Percentiles rank a stretch among this genome's conserved stretches.
Conservation (phyloP, 208 protist genomes). For the Crithidia expoeki region DNA sequence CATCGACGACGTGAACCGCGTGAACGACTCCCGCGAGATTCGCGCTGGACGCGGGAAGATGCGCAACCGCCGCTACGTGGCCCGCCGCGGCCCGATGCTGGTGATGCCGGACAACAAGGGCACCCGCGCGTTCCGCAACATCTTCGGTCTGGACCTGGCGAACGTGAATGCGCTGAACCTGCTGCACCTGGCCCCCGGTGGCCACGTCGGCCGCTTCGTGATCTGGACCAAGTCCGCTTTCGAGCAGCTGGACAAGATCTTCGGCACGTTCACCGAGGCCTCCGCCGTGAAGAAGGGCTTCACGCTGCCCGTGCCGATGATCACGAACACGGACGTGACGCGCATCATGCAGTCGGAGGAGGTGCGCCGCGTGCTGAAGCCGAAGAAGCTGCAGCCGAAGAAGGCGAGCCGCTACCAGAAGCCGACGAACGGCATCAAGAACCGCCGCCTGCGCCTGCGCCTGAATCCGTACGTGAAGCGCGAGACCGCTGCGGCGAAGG, state of each 20-base stretch:
- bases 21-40: conserved; percentile 88
- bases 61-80: conserved; percentile 96
- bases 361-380: conserved; percentile 75
- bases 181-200: conserved; percentile 98
- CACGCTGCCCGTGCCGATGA: conserved; percentile 69
- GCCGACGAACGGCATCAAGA: conserved; percentile 76
- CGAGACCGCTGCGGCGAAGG: conserved; percentile 56
- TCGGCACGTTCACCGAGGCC: conserved; percentile 88
- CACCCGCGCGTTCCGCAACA: conserved; percentile 95
- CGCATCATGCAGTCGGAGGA: conserved; percentile 87
- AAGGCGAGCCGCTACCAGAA: conserved; percentile 35
- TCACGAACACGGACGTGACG: conserved; percentile 78
- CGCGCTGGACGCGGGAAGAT: conserved; percentile 97
- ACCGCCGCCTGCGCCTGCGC: conserved; percentile 79
- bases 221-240: conserved; percentile 99
- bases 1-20: conserved; percentile 95
- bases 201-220: conserved; percentile 98
- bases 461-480: conserved; percentile 81
- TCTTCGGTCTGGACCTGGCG: conserved; percentile 96
- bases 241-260: conserved; percentile 96
- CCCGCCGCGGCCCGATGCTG: conserved; percentile 96
- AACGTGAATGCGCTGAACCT: conserved; percentile 97
- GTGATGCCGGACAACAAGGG: conserved; percentile 93
- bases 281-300: conserved; percentile 92
- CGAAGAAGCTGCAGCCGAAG: conserved; percentile 75